phyloP scores from a whole-genome alignment of 495 filamentous ascomycete genomes.

The Antarctomyces pellizariae region DNA sequence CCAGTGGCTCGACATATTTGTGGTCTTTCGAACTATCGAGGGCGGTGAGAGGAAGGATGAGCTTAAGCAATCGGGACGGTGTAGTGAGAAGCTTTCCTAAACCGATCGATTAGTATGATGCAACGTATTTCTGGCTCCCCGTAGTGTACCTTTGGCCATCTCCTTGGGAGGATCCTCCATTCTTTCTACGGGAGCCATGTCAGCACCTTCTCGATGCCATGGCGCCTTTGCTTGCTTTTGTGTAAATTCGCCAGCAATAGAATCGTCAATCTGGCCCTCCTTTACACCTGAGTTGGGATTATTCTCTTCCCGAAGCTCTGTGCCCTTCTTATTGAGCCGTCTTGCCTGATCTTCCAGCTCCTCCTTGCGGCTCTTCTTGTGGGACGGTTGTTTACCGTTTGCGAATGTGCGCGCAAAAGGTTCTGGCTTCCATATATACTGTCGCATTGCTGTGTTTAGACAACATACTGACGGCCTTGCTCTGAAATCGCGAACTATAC shows the following conservation, averaged over 20 bases:
- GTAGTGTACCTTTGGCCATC: slow-evolving; percentile 35
- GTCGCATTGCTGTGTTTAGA: no score
- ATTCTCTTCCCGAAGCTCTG: no score
- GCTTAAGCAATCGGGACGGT: slow-evolving; percentile 69
- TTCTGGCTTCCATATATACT: no score
- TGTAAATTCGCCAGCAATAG: slow-evolving; percentile 21
- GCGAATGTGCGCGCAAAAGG: not conserved
- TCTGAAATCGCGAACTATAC: no score
- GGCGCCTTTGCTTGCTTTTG: slow-evolving; percentile 28
- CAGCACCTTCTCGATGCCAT: slow-evolving; percentile 46
- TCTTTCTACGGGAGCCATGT: slow-evolving; percentile 28
- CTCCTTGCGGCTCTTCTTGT: slow-evolving; percentile 15
- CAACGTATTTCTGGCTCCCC: slow-evolving; percentile 1
- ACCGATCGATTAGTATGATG: not conserved
- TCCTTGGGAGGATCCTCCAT: slow-evolving; percentile 19
- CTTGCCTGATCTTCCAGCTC: slow-evolving; percentile 7
- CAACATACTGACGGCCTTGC: no score
- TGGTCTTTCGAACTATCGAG: slow-evolving; percentile 23
- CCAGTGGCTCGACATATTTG: slow-evolving; percentile 55
- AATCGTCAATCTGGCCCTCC: slow-evolving; percentile 16
- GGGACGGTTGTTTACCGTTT: slow-evolving; percentile 6
- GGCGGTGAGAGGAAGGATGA: slow-evolving; percentile 60
- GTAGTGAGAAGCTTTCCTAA: slow-evolving; percentile 86
- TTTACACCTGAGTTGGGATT: no score
- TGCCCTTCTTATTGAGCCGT: slow-evolving; percentile 5